Evolutionary conservation across 306 rosid species (phyloP).

Genomic region (Clitoria ternatea): DNA sequence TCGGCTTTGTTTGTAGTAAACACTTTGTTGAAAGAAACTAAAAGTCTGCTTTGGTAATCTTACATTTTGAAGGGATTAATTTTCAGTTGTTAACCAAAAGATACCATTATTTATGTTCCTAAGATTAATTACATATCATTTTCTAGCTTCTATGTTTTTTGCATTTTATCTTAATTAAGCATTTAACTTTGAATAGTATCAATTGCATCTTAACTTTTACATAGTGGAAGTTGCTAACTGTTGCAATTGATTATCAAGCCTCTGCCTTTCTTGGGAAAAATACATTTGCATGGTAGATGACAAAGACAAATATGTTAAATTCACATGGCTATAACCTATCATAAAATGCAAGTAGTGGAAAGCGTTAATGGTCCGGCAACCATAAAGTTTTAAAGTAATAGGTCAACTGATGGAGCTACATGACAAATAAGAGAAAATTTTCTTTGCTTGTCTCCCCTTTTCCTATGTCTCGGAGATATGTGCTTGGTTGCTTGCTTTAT

Average conservation of each 20-base stretch:
- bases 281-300: not conserved
- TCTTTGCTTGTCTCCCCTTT: not conserved
- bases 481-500: slow-evolving; percentile 7
- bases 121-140: not conserved
- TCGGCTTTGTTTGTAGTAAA: too few species aligned
- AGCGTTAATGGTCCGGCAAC: not conserved
- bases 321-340: not conserved
- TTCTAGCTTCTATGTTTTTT: not conserved
- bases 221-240: not conserved
- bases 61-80: too few species aligned
- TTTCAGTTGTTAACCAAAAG: too few species aligned
- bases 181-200: not conserved
- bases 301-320: not conserved
- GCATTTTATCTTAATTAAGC: not conserved
- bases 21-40: too few species aligned
- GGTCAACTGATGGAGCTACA: not conserved
- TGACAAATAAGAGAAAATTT: not conserved
- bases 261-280: not conserved
- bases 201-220: not conserved
- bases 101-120: too few species aligned
- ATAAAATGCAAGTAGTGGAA: not conserved
- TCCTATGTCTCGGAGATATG: not conserved
- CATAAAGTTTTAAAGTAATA: not conserved
- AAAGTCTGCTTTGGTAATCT: too few species aligned
- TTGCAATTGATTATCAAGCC: not conserved